Percentiles rank a stretch among this genome's conserved stretches.
Conservation (phyloP, 2,329 filamentous ascomycete genomes). For the Magnaporthales sp. region DNA sequence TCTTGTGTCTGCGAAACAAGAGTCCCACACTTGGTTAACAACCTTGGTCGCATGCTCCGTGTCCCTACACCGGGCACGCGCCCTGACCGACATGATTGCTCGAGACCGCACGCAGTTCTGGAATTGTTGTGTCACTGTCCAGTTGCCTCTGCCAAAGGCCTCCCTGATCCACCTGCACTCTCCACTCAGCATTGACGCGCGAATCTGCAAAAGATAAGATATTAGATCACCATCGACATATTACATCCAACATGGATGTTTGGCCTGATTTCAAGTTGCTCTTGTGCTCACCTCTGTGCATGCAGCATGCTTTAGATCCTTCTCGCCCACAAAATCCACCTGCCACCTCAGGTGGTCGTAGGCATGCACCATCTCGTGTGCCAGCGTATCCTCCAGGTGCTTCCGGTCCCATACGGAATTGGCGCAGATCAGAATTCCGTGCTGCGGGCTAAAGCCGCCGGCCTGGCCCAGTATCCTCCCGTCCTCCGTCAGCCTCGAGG, state of each 20-base stretch:
- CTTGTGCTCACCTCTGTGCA: conserved; percentile 69
- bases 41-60: conserved; percentile 78
- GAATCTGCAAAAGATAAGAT: conserved; percentile 52
- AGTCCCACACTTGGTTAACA: conserved; percentile 98
- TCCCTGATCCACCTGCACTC: conserved; percentile 89
- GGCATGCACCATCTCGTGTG: conserved; percentile 97
- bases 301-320: conserved; percentile 76
- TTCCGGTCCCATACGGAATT: conserved; percentile 76
- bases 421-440: conserved; percentile 86
- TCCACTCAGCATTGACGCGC: conserved; percentile 84
- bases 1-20: conserved; percentile 86
- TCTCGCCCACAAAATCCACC: conserved; percentile 66
- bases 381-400: conserved; percentile 86
- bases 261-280: background rate
- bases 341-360: conserved; percentile 92
- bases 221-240: background rate
- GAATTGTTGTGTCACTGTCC: conserved; percentile 83
- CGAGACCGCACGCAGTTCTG: conserved; percentile 82
- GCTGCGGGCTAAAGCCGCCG: conserved; percentile 78
- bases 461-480: conserved; percentile 55
- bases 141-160: conserved; percentile 76
- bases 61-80: conserved; percentile 72
- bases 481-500: conserved; percentile 43
- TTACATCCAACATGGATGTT: background rate
- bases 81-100: conserved; percentile 71